Evolutionary conservation across 208 protist genomes (phyloP), one percentile per base, ranked within the genome.

Genomic region (Trypanosoma theileri): DNA sequence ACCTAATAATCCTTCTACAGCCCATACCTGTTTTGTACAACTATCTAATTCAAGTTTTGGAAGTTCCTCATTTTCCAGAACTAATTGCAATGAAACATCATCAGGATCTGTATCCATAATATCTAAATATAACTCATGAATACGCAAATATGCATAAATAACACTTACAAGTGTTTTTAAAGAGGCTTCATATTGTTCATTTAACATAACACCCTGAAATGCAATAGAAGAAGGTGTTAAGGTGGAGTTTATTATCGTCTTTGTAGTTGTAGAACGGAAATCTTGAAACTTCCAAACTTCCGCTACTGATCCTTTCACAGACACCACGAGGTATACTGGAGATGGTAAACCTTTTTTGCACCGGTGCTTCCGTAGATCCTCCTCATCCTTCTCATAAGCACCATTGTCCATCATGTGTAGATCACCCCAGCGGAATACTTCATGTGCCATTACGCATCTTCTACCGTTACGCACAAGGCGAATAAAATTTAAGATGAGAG

Each of bases 121-220:
- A 19, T 75, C 62, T 21, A 67, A 9, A 66, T 55, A 75, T 41
- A 75, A 28, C 50, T 75, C 63, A 55, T 75, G 70, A 66, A 75
- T 66, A 26, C 70, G 70, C 11, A 75, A 24, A 54, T 75, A 75
- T 4, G 70, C 70, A 75, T 66, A 75, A 48, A 75, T 70, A 50
- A 75, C 70, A 45, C 70, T 62, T 54, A 69, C 63, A 9, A 75
- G 41, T 17, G 45, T 75, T 14, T 58, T 66, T 22, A 75, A 22
- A 0, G 70, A 64, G 19, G 26, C 26, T 31, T 65, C 55, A 41
- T 65, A 48, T 21, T 65, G 40, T 9, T 59, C 61, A 4, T 53
- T 66, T 57, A 68, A 6, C 16, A 55, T 24, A 60, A 66, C 6
- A 31, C 50, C 46, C 12, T 68, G 53, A 17, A 11, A 48, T 1